phyloP scores from a whole-genome alignment of 1,284 basidiomycete species.

The Stygiomarasmius scandens region DNA sequence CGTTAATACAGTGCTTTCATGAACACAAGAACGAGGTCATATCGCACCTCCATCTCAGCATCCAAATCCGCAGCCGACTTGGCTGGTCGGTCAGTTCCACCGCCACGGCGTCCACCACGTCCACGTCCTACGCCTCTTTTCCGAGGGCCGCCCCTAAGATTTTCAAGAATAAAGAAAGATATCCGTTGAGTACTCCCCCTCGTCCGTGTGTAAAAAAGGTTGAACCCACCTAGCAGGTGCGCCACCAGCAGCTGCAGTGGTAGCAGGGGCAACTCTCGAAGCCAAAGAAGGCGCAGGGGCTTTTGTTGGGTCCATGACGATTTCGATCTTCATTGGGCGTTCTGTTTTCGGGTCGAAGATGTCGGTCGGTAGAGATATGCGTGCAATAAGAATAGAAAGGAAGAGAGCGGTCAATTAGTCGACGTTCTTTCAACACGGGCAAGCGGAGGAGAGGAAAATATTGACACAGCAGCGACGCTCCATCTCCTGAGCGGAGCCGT shows the following conservation, averaged over 20 bases:
- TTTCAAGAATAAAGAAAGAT: too few relatives aligned
- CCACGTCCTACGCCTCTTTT: slow-evolving; percentile 59
- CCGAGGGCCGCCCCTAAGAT: slow-evolving; percentile 38
- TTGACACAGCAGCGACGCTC: slow-evolving; percentile 23
- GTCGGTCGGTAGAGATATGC: slow-evolving; percentile 14
- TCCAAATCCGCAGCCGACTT: slow-evolving; percentile 78
- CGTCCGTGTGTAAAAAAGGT: slow-evolving; percentile 9
- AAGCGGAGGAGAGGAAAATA: slow-evolving; percentile 46
- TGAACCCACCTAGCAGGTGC: slow-evolving; percentile 49
- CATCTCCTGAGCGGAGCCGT: too few relatives aligned
- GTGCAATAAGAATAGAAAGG: slow-evolving; percentile 41
- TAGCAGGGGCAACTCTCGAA: slow-evolving; percentile 24
- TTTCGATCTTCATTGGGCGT: slow-evolving; percentile 98
- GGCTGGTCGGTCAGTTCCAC: slow-evolving; percentile 69
- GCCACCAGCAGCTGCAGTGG: slow-evolving; percentile 23
- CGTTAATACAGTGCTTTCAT: slow-evolving; percentile 5
- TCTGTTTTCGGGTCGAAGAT: slow-evolving; percentile 57
- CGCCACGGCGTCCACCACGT: slow-evolving; percentile 52
- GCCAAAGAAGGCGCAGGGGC: slow-evolving; percentile 62
- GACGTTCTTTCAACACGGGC: slow-evolving; percentile 47
- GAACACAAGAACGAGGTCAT: not conserved
- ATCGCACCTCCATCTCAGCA: slow-evolving; percentile 81
- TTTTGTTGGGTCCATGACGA: slow-evolving; percentile 87
- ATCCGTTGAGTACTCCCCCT: slow-evolving; percentile 1
- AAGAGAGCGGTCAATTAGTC: slow-evolving; percentile 54